Evolutionary conservation across 345 rosid species (phyloP), one percentile per base, ranked within the genome.

Genomic region (Ceriops zippeliana): DNA sequence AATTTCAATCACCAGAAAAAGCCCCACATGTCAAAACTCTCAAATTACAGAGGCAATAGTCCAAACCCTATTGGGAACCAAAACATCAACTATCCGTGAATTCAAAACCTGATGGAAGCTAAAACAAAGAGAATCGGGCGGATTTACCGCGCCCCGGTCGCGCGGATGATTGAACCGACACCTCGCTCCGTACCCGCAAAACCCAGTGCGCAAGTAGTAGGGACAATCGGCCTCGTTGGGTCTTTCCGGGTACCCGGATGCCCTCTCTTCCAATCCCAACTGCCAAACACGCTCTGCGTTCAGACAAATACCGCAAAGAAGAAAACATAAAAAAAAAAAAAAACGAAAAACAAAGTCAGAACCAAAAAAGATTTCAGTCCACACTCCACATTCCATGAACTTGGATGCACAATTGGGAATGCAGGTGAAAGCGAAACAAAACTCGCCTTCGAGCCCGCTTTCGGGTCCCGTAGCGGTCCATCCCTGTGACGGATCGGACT

Each of bases 111-210:
- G 52, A 35, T 52, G 38, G 32, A 42, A n/a, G 32, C 57, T 31
- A 63, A 63, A 54, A 3, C 1, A 5, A 54, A 27, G 22, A 28
- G 6, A 24, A 21, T 49, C 62, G 49, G 51, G 59, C 21, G 20
- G 62, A 53, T 38, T 82, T 89, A 95, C 99, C 89, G 74, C 73
- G 63, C 75, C 76, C 51, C 90, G 90, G 78, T 91, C 89, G 57
- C 81, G 90, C 42, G 99, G 98, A 75, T 95, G 99, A 75, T 95
- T 95, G 88, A 81, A 95, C 80, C 96, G 96, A 85, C 99, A 95
- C 81, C 93, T 83, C 0, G 86, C 61, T 28, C 98, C 98, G 71
- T 88, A 91, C 67, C 93, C 88, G 70, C 99, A 95, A 68, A 57
- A 66, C 73, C 98, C 98, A 51, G 96, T 91, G 63, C 84, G 74